Evolutionary conservation across 192 early-diverging fungal species (phyloP).

Genomic region (Podochytrium sp.): DNA sequence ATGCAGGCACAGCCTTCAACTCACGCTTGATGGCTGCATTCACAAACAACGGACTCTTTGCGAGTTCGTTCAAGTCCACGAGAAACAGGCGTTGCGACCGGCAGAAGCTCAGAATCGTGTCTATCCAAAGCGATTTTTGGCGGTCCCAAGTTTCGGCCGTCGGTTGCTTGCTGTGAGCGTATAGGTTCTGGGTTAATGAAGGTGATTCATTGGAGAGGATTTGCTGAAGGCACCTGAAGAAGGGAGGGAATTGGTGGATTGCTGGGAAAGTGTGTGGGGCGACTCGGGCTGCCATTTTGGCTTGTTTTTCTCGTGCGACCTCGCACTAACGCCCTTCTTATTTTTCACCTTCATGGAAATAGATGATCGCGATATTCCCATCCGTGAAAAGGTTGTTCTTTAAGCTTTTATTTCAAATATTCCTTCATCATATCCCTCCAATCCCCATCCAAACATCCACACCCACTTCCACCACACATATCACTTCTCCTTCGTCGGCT

Average conservation of each 20-base stretch:
- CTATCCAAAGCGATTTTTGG: constrained; percentile 80
- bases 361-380: too few species aligned
- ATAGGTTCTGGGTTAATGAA: background rate
- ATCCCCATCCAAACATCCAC: too few species aligned
- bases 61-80: constrained; percentile 65
- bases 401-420: too few species aligned
- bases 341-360: too few species aligned
- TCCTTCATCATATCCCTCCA: too few species aligned
- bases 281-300: constrained; percentile 19
- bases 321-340: too few species aligned
- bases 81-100: constrained; percentile 62
- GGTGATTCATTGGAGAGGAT: background rate
- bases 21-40: constrained; percentile 75
- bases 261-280: constrained; percentile 73
- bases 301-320: background rate
- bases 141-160: constrained; percentile 80
- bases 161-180: constrained; percentile 61
- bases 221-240: constrained; percentile 60
- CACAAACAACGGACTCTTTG: constrained; percentile 60
- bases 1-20: constrained; percentile 6
- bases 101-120: constrained; percentile 76
- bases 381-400: too few species aligned
- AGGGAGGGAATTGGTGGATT: constrained; percentile 89
- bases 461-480: too few species aligned
- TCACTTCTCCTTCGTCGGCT: constrained; percentile 27